Evolutionary conservation across 805 yeast genomes (phyloP), one percentile per base, ranked within the genome.

Genomic region (Wickerhamomyces canadensis): DNA sequence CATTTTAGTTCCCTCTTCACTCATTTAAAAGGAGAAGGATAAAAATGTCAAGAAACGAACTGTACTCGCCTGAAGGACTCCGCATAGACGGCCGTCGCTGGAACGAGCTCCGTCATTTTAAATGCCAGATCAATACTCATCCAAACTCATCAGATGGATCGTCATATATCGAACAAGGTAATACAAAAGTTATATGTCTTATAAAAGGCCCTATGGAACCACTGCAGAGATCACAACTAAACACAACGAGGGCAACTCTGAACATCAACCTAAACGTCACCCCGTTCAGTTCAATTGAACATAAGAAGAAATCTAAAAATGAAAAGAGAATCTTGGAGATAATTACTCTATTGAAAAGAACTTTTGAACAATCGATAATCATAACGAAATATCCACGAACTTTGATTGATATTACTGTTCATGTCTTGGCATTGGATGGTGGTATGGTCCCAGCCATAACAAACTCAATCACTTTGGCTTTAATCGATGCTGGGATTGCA

Each of bases 151-250:
- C 93, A 3, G 97, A 91, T 61, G 98, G 98, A 6, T 89, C 97
- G 1, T 79, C 97, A 3, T 83, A 81, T 48, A 78, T 93, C 16
- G 93, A 89, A 58, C 94, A 84, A 61, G 98, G 98, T 22, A 85
- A 86, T 47, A 79, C 96, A 31, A 86, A 87, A 57, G 84, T 88
- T 17, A 74, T 88, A 21, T 86, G 96, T 48, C 70, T 80, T 48
- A 87, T 91, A 3, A 75, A 76, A 42, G 98, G 98, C 0, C 98
- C 98, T 2, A 78, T 74, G 65, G 98, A 91, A 54, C 95, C 96
- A 1, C 62, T 68, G 7, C 45, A 64, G 27, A 67, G 79, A 34
- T 65, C 81, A 11, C 77, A 76, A 50, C 44, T 68, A 17, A 70
- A 72, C 38, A 59, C 70, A 2, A 65, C 70, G 5, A 67, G 65